Evolutionary conservation across 371 early-diverging fungal species (phyloP).

Genomic region (Coemansia sp.): DNA sequence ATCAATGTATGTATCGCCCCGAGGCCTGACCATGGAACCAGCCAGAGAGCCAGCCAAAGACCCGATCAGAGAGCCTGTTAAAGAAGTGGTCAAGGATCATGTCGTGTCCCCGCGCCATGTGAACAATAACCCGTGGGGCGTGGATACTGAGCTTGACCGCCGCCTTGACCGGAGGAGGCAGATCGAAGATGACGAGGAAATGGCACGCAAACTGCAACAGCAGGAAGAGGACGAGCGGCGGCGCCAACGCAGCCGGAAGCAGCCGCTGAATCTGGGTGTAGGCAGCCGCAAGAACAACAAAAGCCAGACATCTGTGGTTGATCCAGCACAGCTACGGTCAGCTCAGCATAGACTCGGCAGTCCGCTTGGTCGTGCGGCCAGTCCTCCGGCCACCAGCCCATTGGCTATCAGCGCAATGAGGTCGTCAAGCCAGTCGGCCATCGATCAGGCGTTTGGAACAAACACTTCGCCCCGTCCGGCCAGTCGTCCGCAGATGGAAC

Average conservation of each 20-base stretch:
- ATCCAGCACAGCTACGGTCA: slow-evolving; percentile 45
- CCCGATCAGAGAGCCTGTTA: background rate
- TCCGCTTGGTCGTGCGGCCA: slow-evolving; percentile 2
- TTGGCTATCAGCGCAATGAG: background rate
- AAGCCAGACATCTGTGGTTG: slow-evolving; percentile 33
- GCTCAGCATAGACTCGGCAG: slow-evolving; percentile 35
- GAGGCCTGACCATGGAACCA: slow-evolving; percentile 3
- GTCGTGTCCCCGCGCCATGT: background rate
- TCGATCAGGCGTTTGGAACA: slow-evolving; percentile 36
- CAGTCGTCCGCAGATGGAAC: background rate
- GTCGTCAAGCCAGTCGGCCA: slow-evolving; percentile 10
- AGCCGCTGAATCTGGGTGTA: slow-evolving; percentile 35
- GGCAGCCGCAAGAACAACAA: slow-evolving; percentile 32
- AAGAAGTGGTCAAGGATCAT: background rate
- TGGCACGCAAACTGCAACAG: slow-evolving; percentile 77
- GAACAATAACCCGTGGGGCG: slow-evolving; percentile 28
- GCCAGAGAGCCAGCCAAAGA: slow-evolving; percentile 1
- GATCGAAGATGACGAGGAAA: slow-evolving; percentile 66
- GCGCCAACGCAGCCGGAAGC: slow-evolving; percentile 12
- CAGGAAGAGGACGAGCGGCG: slow-evolving; percentile 62
- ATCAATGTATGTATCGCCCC: background rate
- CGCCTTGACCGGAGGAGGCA: slow-evolving; percentile 53
- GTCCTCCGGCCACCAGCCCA: background rate
- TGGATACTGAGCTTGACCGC: slow-evolving; percentile 47
- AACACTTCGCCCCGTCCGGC: background rate